Conservation (phyloP, 805 yeast species). For the Zygosaccharomyces lentus region DNA sequence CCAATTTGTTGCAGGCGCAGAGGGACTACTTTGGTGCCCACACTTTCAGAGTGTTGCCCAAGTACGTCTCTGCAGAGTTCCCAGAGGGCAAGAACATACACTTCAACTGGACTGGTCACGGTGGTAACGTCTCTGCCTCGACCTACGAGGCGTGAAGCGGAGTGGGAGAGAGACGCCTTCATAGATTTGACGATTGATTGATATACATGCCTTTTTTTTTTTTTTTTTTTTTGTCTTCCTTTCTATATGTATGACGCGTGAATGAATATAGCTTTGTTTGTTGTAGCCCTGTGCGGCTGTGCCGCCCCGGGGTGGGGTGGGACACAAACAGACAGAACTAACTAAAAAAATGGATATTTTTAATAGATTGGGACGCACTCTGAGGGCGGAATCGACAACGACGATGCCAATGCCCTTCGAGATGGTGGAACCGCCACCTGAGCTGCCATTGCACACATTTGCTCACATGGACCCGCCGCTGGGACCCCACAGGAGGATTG, state of each 20-base stretch:
- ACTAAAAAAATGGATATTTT: too few species aligned
- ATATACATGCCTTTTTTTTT: constrained; percentile 1
- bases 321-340: too few species aligned
- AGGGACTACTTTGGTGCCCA: constrained; percentile 99
- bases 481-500: constrained; percentile 8
- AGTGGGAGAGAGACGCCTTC: not conserved
- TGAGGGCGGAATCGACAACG: not conserved
- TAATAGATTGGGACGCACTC: too few species aligned
- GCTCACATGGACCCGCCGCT: not conserved
- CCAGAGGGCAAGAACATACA: constrained; percentile 83
- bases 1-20: constrained; percentile 98
- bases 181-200: constrained; percentile 1
- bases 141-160: constrained; percentile 77
- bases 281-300: not conserved
- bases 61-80: constrained; percentile 67
- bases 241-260: not conserved
- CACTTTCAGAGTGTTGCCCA: constrained; percentile 94
- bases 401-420: not conserved
- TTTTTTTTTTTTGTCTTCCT: too few species aligned
- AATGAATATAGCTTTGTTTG: not conserved
- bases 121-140: constrained; percentile 95
- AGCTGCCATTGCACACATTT: constrained; percentile 11
- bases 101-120: constrained; percentile 98
- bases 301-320: not conserved
- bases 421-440: constrained; percentile 16